Evolutionary conservation across 495 filamentous ascomycete species (phyloP), one percentile per base, ranked within the genome.

Genomic region (Aspergillus kassunensis): DNA sequence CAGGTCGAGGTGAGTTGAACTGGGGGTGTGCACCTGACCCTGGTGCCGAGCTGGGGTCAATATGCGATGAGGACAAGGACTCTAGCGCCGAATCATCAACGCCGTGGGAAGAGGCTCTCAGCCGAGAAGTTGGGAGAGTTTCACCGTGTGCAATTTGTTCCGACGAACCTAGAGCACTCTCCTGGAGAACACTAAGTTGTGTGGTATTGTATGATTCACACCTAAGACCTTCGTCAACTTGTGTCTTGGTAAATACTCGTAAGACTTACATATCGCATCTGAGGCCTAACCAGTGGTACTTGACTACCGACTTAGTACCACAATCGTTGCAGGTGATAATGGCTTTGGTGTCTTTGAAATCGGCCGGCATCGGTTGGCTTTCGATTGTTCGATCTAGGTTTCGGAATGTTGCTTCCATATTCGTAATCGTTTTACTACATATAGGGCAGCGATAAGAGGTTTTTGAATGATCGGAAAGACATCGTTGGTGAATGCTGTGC

Each of bases 391-490:
- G 78, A 65, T 95, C 90, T 20, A 96, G 74, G 54, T 92, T 91
- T 42, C 89, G 82, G 72, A 97, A 99, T 52, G 91, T 90, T 23
- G 87, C 80, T 60, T 97, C 93, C 93, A 99, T 97, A 69, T 99
- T 99, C 55, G 88, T 81, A 18, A 92, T 87, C 49, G 88, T 95
- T 62, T 89, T 88, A 65, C 84, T 92, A 77, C 93, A 99, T 30
- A 97, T 88, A 2, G 93, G 93, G 62, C 93, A 99, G 54, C 88
- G 88, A 70, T 97, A 97, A 2, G 90, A 93, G 6, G 77, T 80
- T 57, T 88, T 85, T 73, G 90, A 90, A 62, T 95, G 86, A 56
- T 90, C 81, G 27, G 85, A 79, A 61, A 93, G 89, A 70, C 93
- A 99, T 53, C 80, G 79, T 51, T 84, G 79, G 65, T 99, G 93